Evolutionary conservation across 345 rosid species (phyloP), one percentile per base, ranked within the genome.

Genomic region (Noccaea caerulescens): DNA sequence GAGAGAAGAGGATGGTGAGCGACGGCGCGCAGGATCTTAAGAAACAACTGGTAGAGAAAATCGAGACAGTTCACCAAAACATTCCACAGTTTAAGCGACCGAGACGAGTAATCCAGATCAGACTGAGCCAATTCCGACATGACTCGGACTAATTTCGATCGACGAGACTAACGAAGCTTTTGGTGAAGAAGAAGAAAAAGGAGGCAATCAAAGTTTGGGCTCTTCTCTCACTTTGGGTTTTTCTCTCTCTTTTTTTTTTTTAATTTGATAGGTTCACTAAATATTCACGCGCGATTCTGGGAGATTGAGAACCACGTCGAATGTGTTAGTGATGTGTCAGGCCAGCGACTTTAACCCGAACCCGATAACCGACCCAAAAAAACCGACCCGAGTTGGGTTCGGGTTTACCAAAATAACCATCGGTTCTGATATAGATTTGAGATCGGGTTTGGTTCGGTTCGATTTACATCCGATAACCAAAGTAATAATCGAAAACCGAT

Each of bases 101-200:
- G 80, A 20, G 89, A 80, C 30, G 91, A 79, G 73, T 84, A 82
- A 44, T 78, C 84, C n/a, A 80, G 83, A 77, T 91, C 94, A 60
- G 85, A 7, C 80, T 79, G 93, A 69, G 85, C 82, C 84, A 90
- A 79, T 92, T 90, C 97, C 36, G 82, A 87, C 97, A 88, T 91
- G 53, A 58, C 44, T 68, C 33, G 36, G 16, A 33, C 11, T 44
- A 53, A 23, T 68, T 55, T 55, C 18, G 51, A 30, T 30, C 10
- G 63, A 61, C 27, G 55, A 13, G 46, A 42, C 12, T 12, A 36
- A 45, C 57, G 10, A 14, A 13, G 39, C 14, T 3, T 11, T 1
- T 25, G 27, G n/a, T 34, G 7, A 2, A 20, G 61, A 25, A n/a
- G 52, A 41, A 20, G 49, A 54, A 30, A 65, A 18, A 12, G 23